These are phyloP conservation scores for Tylopilus orsonianus DNA, from an alignment of 1,284 basidiomycete species.

Conservation along the genomic window DNA sequence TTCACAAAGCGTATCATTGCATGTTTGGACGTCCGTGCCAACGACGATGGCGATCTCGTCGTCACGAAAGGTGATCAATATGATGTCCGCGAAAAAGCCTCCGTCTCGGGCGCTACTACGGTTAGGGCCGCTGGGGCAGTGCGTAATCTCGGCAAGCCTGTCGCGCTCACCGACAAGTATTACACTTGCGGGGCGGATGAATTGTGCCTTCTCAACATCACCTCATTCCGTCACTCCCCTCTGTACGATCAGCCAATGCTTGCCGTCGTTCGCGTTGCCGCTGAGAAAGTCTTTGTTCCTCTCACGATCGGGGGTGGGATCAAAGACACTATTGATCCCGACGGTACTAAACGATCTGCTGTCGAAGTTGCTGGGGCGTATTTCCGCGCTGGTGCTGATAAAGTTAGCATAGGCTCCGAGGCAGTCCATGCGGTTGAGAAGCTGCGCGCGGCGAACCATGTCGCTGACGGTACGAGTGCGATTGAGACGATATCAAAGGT, in stretches of 20 bases:
- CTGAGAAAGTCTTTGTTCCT: slow-evolving; percentile 94
- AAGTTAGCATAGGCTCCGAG: slow-evolving; percentile 95
- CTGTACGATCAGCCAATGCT: slow-evolving; percentile 98
- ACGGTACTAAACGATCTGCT: slow-evolving; percentile 84
- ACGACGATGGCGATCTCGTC: slow-evolving; percentile 95
- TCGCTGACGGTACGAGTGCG: slow-evolving; percentile 73
- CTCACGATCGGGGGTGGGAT: slow-evolving; percentile 99
- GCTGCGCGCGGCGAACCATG: slow-evolving; percentile 54
- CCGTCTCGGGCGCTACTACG: slow-evolving; percentile 29
- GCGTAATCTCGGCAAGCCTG: slow-evolving; percentile 97
- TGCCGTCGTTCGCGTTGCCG: slow-evolving; percentile 87
- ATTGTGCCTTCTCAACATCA: slow-evolving; percentile 98
- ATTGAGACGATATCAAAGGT: slow-evolving; percentile 91
- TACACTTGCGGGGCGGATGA: slow-evolving; percentile 93
- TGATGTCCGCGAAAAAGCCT: slow-evolving; percentile 87
- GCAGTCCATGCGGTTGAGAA: slow-evolving; percentile 93
- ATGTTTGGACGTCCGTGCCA: slow-evolving; percentile 96
- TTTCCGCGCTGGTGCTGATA: slow-evolving; percentile 98
- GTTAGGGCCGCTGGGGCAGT: slow-evolving; percentile 71
- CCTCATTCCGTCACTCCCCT: slow-evolving; percentile 96
- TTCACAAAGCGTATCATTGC: slow-evolving; percentile 95
- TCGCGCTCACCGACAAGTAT: slow-evolving; percentile 87
- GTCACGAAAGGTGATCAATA: slow-evolving; percentile 99
- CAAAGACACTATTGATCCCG: slow-evolving; percentile 94
- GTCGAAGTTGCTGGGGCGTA: slow-evolving; percentile 95